Evolutionary conservation across 306 rosid species (phyloP).

Genomic region (Cajanus cajan): DNA sequence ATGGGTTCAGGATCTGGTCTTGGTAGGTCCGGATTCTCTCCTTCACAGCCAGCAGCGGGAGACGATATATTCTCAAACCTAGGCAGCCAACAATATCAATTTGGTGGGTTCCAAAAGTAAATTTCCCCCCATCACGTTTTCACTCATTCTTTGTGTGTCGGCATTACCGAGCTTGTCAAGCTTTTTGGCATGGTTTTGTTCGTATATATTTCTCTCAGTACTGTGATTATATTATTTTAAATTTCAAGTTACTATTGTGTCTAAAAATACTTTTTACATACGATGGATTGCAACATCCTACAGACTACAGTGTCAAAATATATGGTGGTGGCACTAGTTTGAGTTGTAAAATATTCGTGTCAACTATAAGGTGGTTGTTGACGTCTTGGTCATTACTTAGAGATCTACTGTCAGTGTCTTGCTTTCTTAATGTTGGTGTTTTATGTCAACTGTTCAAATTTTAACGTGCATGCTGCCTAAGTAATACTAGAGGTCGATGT

Average conservation of each 20-base stretch:
- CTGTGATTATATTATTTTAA: slow-evolving; percentile 26
- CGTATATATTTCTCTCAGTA: slow-evolving; percentile 26
- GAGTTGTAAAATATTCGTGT: slow-evolving; percentile 27
- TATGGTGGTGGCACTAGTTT: slow-evolving; percentile 25
- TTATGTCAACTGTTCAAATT: background rate
- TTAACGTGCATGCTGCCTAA: background rate
- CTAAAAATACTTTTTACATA: background rate
- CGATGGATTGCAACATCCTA: slow-evolving; percentile 18
- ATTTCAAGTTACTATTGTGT: slow-evolving; percentile 10
- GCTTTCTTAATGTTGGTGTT: background rate
- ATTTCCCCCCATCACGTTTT: slow-evolving; percentile 18
- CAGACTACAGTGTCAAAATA: slow-evolving; percentile 28
- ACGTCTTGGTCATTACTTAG: background rate
- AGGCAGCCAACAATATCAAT: slow-evolving; percentile 66
- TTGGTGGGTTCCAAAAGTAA: slow-evolving; percentile 84
- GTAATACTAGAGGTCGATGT: background rate
- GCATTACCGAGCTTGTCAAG: slow-evolving; percentile 27
- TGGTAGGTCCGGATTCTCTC: slow-evolving; percentile 60
- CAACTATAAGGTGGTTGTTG: slow-evolving; percentile 4
- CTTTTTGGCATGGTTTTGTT: slow-evolving; percentile 46
- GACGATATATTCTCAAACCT: slow-evolving; percentile 70
- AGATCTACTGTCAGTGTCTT: background rate
- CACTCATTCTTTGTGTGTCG: slow-evolving; percentile 42
- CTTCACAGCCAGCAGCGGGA: slow-evolving; percentile 53
- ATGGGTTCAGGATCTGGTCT: slow-evolving; percentile 95